Percentiles rank a stretch among this genome's conserved stretches.
Conservation (phyloP, 257 asterid genomes). For the Solanum chiquidenum region DNA sequence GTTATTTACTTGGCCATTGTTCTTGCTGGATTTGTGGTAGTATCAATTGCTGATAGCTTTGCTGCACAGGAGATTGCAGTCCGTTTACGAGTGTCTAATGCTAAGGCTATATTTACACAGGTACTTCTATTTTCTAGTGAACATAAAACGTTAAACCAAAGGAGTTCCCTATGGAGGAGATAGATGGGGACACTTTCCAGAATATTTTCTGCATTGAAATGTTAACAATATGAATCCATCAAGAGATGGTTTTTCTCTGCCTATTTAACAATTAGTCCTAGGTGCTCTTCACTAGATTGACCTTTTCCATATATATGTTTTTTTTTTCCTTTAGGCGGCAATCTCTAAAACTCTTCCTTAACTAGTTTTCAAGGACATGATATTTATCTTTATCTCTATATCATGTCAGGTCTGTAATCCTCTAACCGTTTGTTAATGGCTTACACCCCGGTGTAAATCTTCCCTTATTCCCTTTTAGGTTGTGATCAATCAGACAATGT, state of each 20-base stretch:
- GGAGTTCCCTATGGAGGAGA: neutral
- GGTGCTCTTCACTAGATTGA: neutral
- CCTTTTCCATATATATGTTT: neutral
- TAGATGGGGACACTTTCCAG: neutral
- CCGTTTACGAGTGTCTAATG: conserved; percentile 65
- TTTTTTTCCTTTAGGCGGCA: too few species aligned
- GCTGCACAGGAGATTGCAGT: conserved; percentile 82
- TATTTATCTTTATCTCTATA: neutral
- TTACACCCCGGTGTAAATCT: neutral
- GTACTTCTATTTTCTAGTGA: conserved; percentile 15
- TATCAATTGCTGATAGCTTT: conserved; percentile 94
- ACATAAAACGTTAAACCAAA: neutral
- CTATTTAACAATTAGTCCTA: neutral
- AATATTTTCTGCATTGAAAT: neutral
- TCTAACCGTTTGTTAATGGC: neutral
- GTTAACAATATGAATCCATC: neutral
- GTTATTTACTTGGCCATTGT: conserved; percentile 74
- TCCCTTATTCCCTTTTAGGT: neutral
- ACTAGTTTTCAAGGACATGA: neutral
- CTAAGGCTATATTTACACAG: conserved; percentile 86
- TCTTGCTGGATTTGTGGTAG: conserved; percentile 72
- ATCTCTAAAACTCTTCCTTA: neutral
- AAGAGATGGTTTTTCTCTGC: neutral
- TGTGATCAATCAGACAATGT: neutral
- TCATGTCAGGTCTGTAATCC: neutral